Evolutionary conservation across 345 rosid species (phyloP).

Genomic region (Psidium friedrichsthalianum): DNA sequence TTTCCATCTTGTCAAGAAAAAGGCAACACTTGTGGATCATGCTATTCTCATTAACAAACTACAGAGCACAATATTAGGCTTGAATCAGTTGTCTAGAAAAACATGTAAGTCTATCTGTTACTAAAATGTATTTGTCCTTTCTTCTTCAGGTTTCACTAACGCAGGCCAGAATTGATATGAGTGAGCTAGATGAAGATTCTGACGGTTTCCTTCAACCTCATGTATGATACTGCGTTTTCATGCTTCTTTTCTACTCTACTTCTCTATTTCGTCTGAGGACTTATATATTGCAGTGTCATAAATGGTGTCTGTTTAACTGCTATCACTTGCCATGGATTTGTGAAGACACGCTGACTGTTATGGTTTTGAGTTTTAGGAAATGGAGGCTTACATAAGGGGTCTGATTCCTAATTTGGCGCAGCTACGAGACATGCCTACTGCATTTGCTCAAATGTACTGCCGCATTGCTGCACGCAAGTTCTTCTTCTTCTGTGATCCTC

Average conservation of each 20-base stretch:
- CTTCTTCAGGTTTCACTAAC: slow-evolving; percentile 87
- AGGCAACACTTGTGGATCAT: background rate
- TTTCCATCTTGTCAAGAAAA: background rate
- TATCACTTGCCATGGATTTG: background rate
- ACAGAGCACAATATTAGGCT: background rate
- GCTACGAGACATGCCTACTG: slow-evolving; percentile 81
- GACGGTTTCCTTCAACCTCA: slow-evolving; percentile 94
- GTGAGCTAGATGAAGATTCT: slow-evolving; percentile 98
- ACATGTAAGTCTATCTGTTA: background rate
- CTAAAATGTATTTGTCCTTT: background rate
- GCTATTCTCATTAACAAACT: background rate
- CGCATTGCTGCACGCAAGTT: slow-evolving; percentile 96
- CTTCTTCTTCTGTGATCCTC: slow-evolving; percentile 98
- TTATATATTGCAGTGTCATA: background rate
- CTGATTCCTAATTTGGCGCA: slow-evolving; percentile 97
- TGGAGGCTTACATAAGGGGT: slow-evolving; percentile 90
- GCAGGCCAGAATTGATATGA: slow-evolving; percentile 98
- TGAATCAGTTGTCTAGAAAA: background rate
- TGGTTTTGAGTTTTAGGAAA: slow-evolving; percentile 51
- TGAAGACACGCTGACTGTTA: background rate
- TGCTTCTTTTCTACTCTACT: background rate
- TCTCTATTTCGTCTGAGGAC: background rate
- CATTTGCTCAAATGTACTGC: slow-evolving; percentile 81
- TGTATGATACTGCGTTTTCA: slow-evolving; percentile 23
- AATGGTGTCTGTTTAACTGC: background rate